Evolutionary conservation across 106 monocot species (phyloP).

Genomic region (Dactylorhiza incarnata): DNA sequence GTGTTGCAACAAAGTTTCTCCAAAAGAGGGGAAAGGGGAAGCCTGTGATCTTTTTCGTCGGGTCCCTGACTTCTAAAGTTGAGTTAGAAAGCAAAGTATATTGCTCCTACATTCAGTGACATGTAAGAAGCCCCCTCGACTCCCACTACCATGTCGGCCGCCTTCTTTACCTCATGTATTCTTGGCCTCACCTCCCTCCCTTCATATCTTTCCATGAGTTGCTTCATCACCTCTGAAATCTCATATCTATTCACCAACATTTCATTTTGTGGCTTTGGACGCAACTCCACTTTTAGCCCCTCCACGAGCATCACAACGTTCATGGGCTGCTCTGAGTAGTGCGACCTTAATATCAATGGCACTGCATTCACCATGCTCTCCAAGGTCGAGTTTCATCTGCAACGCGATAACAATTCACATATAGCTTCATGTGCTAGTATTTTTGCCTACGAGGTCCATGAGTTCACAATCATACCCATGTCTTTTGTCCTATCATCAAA

Average conservation of each 20-base stretch:
- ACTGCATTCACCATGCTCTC: conserved; percentile 16
- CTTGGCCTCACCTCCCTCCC: conserved; percentile 4
- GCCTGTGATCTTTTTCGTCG: conserved; percentile 4
- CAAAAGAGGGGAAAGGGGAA: neutral
- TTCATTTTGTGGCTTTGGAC: neutral
- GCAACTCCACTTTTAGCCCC: conserved; percentile 8
- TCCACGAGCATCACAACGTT: conserved; percentile 11
- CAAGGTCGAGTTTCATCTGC: conserved; percentile 20
- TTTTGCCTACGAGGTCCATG: conserved; percentile 9
- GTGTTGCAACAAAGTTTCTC: neutral
- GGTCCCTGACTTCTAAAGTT: neutral
- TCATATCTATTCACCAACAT: neutral
- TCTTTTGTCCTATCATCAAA: conserved; percentile 1
- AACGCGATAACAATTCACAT: conserved; percentile 14
- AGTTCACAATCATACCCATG: conserved; percentile 4
- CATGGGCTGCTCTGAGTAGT: conserved; percentile 19
- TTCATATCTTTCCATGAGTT: conserved; percentile 6
- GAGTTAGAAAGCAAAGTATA: neutral
- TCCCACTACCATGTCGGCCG: neutral
- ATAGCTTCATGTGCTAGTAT: conserved; percentile 8
- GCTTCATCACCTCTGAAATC: conserved; percentile 3
- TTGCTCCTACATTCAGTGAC: neutral
- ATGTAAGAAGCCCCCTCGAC: neutral
- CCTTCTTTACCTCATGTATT: neutral
- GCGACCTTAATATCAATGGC: conserved; percentile 18